Conservation (phyloP, 2,329 filamentous ascomycete species). For the Fusarium sp. region DNA sequence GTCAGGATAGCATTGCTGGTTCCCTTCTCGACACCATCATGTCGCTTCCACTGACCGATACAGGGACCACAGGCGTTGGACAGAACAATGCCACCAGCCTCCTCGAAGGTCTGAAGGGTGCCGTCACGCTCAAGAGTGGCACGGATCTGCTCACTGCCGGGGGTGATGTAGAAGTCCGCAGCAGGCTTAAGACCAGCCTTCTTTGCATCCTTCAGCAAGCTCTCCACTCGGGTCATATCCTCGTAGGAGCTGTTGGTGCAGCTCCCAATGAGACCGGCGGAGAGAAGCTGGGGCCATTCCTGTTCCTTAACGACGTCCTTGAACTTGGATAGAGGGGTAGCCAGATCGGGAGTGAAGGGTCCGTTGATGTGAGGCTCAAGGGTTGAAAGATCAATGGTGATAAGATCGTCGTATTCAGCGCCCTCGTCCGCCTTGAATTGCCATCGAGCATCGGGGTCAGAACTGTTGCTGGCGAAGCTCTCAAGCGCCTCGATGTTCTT, state of each 20-base stretch:
- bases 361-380: constrained; percentile 99
- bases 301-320: constrained; percentile 93
- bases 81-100: constrained; percentile 93
- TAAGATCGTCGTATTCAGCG: constrained; percentile 94
- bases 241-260: constrained; percentile 92
- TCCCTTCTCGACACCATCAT: constrained; percentile 86
- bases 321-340: constrained; percentile 98
- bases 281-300: constrained; percentile 95
- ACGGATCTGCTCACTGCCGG: constrained; percentile 96
- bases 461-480: constrained; percentile 61
- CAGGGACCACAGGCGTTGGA: constrained; percentile 95
- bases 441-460: constrained; percentile 64
- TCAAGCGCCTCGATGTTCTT: constrained; percentile 73
- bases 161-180: constrained; percentile 92
- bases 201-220: constrained; percentile 82
- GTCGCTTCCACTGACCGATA: constrained; percentile 95
- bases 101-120: constrained; percentile 93
- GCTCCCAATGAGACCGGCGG: constrained; percentile 96
- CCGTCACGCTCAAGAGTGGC: constrained; percentile 92
- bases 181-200: constrained; percentile 95
- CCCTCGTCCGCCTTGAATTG: constrained; percentile 82
- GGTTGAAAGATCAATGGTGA: constrained; percentile 94
- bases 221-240: constrained; percentile 96
- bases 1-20: constrained; percentile 94
- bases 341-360: constrained; percentile 97